Evolutionary conservation across 2,329 filamentous ascomycete genomes (phyloP).

Genomic region (Tothia fuscella): DNA sequence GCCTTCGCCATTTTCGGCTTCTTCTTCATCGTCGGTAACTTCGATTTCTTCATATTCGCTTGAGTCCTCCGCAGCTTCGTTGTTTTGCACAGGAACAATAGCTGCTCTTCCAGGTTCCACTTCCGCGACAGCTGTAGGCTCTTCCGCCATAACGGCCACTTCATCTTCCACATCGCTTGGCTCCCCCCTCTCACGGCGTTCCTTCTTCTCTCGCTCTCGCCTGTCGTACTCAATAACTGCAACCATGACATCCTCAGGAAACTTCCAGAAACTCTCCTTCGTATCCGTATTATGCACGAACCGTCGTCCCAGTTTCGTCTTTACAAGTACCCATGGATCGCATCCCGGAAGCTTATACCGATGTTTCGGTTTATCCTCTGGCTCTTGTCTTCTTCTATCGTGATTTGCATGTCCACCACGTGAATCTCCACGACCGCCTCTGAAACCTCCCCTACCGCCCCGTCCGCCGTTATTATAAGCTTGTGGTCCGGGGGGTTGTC

Average conservation of each 20-base stretch:
- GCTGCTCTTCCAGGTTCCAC: too few relatives aligned
- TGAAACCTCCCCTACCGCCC: conserved; percentile 33
- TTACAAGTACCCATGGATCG: conserved; percentile 84
- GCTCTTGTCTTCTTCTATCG: conserved; percentile 51
- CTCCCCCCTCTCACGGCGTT: conserved; percentile 35
- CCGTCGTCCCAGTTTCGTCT: conserved; percentile 75
- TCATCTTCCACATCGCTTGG: conserved; percentile 19
- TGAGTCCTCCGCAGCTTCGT: conserved; percentile 20
- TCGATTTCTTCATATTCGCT: conserved; percentile 71
- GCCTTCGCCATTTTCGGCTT: conserved; percentile 40
- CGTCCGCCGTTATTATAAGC: not conserved
- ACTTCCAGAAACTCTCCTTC: conserved; percentile 88
- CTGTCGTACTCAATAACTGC: conserved; percentile 56
- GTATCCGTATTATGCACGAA: conserved; percentile 85
- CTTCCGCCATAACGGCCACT: conserved; percentile 3
- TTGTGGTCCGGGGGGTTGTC: not conserved
- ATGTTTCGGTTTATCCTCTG: conserved; percentile 69
- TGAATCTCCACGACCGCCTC: conserved; percentile 40
- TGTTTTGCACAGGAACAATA: conserved; percentile 1
- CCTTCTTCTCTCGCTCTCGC: conserved; percentile 59
- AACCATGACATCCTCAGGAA: conserved; percentile 74
- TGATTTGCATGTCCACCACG: conserved; percentile 39
- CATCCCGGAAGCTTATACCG: conserved; percentile 69
- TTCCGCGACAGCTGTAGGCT: conserved; percentile 9
- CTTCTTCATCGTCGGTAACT: conserved; percentile 48